A percentile compares a stretch with the other conserved stretches of the same genome.
Evolutionary conservation across 192 early-diverging fungal species (phyloP).

Genomic region (Chytriomyces hyalinus): DNA sequence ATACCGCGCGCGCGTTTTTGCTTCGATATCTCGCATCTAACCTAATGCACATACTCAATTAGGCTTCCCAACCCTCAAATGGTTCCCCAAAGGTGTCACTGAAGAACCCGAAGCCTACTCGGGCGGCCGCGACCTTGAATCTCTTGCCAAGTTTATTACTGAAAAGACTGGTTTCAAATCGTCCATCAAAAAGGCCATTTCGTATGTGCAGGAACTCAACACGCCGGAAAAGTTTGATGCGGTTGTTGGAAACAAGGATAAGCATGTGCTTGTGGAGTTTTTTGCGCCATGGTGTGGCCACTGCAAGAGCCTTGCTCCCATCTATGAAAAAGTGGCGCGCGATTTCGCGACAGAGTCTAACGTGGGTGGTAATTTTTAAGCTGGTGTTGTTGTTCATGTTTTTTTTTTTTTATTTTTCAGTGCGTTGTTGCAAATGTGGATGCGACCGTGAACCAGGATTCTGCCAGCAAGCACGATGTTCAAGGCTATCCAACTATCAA

Average conservation of each 20-base stretch:
- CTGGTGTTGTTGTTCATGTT: background rate
- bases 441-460: conserved; percentile 68
- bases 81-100: conserved; percentile 84
- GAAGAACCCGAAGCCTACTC: conserved; percentile 78
- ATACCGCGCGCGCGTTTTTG: too few relatives aligned
- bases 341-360: conserved; percentile 79
- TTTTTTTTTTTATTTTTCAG: conserved; percentile 8
- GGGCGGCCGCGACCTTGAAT: conserved; percentile 82
- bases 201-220: conserved; percentile 73
- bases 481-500: conserved; percentile 89
- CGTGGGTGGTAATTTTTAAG: conserved; percentile 39
- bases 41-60: background rate
- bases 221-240: conserved; percentile 73
- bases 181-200: conserved; percentile 72
- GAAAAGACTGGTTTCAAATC: conserved; percentile 79
- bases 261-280: conserved; percentile 86
- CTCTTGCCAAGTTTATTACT: conserved; percentile 74
- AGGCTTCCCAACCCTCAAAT: conserved; percentile 90
- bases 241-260: conserved; percentile 70
- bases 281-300: conserved; percentile 91
- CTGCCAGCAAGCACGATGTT: conserved; percentile 73
- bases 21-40: too few relatives aligned
- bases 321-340: conserved; percentile 86
- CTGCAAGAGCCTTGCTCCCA: conserved; percentile 82
- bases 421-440: conserved; percentile 90